phyloP scores from a whole-genome alignment of 306 rosid species.

The Lablab purpureus region DNA sequence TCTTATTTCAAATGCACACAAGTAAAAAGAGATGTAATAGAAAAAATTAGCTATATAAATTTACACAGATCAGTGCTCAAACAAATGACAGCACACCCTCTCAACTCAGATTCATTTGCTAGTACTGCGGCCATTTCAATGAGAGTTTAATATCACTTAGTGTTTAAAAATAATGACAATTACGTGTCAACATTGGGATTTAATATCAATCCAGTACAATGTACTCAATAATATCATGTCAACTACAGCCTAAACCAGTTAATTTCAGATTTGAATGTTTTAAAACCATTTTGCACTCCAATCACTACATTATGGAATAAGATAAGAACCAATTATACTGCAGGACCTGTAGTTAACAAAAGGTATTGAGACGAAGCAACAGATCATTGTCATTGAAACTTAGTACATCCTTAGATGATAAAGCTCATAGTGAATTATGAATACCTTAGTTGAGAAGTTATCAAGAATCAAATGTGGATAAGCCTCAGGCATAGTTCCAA shows the following conservation, averaged over 20 bases:
- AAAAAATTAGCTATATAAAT: background rate
- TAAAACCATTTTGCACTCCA: background rate
- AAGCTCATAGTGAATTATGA: constrained; percentile 28
- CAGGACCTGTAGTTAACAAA: constrained; percentile 1
- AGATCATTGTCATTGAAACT: constrained; percentile 38
- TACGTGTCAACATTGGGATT: background rate
- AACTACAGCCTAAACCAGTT: background rate
- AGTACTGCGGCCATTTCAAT: background rate
- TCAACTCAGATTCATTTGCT: background rate
- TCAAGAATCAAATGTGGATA: constrained; percentile 84
- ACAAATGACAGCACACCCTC: background rate
- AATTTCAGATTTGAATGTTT: background rate
- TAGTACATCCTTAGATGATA: background rate
- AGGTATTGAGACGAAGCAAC: constrained; percentile 23
- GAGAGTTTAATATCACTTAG: too few species aligned
- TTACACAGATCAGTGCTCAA: background rate
- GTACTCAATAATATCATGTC: background rate
- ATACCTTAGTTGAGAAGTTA: constrained; percentile 89
- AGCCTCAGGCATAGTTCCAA: constrained; percentile 97
- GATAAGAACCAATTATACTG: background rate
- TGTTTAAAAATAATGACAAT: background rate
- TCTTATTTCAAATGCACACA: background rate
- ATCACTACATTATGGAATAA: constrained; percentile 3
- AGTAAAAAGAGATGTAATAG: background rate
- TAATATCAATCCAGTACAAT: constrained; percentile 18